Conservation (phyloP, 495 filamentous ascomycete genomes). For the Tuber melanosporum region DNA sequence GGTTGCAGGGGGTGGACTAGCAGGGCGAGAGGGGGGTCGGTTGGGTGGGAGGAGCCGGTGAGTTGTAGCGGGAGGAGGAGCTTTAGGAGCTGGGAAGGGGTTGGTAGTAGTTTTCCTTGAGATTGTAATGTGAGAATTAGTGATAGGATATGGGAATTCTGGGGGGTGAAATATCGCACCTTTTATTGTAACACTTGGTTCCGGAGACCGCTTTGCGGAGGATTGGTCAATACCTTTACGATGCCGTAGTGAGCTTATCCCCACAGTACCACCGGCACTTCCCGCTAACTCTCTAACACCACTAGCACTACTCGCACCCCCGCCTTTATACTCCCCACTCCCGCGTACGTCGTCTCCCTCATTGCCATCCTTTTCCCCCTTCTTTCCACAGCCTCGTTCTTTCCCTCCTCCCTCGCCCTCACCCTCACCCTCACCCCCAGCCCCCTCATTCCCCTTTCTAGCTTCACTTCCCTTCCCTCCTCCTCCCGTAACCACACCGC, state of each 20-base stretch:
- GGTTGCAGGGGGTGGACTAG: slow-evolving; percentile 90
- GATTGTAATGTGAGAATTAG: slow-evolving; percentile 50
- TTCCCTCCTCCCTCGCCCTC: slow-evolving; percentile 43
- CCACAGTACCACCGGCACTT: neutral
- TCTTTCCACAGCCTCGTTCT: slow-evolving; percentile 20
- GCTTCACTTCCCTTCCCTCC: neutral
- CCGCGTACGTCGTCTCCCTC: slow-evolving; percentile 9
- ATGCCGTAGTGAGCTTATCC: slow-evolving; percentile 54
- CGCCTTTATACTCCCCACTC: slow-evolving; percentile 45
- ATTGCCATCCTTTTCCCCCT: slow-evolving; percentile 10
- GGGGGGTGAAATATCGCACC: slow-evolving; percentile 23
- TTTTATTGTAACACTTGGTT: slow-evolving; percentile 37
- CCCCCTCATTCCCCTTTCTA: slow-evolving; percentile 13
- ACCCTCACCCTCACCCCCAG: slow-evolving; percentile 9
- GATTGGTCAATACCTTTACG: slow-evolving; percentile 57
- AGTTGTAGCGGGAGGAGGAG: slow-evolving; percentile 70
- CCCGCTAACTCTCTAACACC: slow-evolving; percentile 7
- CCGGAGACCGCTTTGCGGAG: slow-evolving; percentile 47
- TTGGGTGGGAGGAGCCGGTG: slow-evolving; percentile 46
- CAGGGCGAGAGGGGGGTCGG: slow-evolving; percentile 65
- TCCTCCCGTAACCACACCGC: neutral
- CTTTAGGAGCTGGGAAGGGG: slow-evolving; percentile 82
- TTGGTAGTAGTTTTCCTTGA: slow-evolving; percentile 82
- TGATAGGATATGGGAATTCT: slow-evolving; percentile 45
- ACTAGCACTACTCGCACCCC: neutral